Evolutionary conservation across 129 eudicot genomes (phyloP), one percentile per base, ranked within the genome.

Genomic region (Artemisia tridentata): DNA sequence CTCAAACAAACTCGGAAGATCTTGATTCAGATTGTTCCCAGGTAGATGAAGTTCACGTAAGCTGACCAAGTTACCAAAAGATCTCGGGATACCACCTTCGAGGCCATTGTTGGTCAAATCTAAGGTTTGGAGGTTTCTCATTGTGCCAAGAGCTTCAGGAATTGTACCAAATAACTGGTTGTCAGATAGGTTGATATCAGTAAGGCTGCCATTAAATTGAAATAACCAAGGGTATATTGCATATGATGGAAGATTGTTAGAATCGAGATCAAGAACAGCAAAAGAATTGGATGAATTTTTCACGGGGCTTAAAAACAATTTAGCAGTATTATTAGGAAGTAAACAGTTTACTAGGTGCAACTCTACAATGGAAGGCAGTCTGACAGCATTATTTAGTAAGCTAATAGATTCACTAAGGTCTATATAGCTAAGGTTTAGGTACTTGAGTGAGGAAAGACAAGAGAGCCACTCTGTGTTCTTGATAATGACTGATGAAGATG

Each of bases 391-490:
- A 14, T 47, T 4, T 29, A 76, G 80, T 15, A 76, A 48, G 53
- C 43, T 38, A 31, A 31, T 18, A 0, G 74, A 75, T 2, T 65
- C 72, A n/a, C 80, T 63, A 45, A 80, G 80, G 47, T 70, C 75
- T 15, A 71, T 46, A 56, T 48, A 62, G 14, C 77, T 75, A 59
- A 78, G 82, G 43, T 78, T 67, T 55, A 71, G 65, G 63, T 80
- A 70, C 43, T 43, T 76, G 47, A 76, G 59, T 5, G 65, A 66
- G 1, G 81, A 77, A 81, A 81, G 79, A 25, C 45, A 68, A 45
- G 76, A 61, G 14, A 80, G 65, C 84, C 84, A 80, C 2, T 52
- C 56, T 5, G 72, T 59, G 78, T 72, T 71, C 20, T 48, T 50
- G 29, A 76, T 62, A 18, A 62, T 2, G 2, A 64, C 38, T 1